A percentile compares a stretch with the other conserved stretches of the same genome.
phyloP scores from a whole-genome alignment of 2,329 filamentous ascomycete genomes.

The Alternaria triticimaculans region DNA sequence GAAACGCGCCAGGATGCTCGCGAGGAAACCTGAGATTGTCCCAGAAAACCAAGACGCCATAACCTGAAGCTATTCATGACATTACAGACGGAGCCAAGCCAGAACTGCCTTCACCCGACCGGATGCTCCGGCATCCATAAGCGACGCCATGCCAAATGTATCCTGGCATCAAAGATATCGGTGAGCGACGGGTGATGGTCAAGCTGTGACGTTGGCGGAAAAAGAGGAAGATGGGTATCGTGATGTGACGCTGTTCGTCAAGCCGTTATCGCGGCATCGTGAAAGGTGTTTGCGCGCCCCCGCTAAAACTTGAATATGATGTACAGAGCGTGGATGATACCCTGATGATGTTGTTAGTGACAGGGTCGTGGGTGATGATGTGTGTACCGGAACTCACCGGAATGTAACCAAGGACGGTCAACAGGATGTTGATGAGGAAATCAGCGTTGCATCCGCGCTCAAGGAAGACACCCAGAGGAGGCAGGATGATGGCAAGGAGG shows the following conservation, averaged over 20 bases:
- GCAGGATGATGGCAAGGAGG: slow-evolving; percentile 87
- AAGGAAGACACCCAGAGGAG: slow-evolving; percentile 90
- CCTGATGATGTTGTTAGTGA: slow-evolving; percentile 29
- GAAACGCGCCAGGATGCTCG: slow-evolving; percentile 5
- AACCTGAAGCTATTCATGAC: slow-evolving; percentile 14
- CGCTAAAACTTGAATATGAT: slow-evolving; percentile 87
- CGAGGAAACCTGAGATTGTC: slow-evolving; percentile 1
- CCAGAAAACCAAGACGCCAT: slow-evolving; percentile 19
- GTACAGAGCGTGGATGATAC: slow-evolving; percentile 93
- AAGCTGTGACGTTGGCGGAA: slow-evolving; percentile 8
- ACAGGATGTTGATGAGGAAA: slow-evolving; percentile 88
- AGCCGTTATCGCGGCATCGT: slow-evolving; percentile 14
- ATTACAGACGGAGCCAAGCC: slow-evolving; percentile 11
- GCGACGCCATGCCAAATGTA: background rate
- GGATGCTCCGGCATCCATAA: slow-evolving; percentile 4
- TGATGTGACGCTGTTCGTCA: slow-evolving; percentile 24
- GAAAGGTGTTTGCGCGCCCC: slow-evolving; percentile 15
- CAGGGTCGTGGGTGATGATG: background rate
- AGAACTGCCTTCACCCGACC: slow-evolving; percentile 2
- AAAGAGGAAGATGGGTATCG: slow-evolving; percentile 43
- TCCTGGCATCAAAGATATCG: slow-evolving; percentile 1
- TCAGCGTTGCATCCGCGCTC: slow-evolving; percentile 89
- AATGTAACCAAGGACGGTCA: slow-evolving; percentile 68
- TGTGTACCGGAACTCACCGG: slow-evolving; percentile 56
- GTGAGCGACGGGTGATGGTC: background rate